Percentiles rank a stretch among this genome's conserved stretches.
Evolutionary conservation across 2,329 filamentous ascomycete genomes (phyloP).

Genomic region (Fusarium protoensiforme): DNA sequence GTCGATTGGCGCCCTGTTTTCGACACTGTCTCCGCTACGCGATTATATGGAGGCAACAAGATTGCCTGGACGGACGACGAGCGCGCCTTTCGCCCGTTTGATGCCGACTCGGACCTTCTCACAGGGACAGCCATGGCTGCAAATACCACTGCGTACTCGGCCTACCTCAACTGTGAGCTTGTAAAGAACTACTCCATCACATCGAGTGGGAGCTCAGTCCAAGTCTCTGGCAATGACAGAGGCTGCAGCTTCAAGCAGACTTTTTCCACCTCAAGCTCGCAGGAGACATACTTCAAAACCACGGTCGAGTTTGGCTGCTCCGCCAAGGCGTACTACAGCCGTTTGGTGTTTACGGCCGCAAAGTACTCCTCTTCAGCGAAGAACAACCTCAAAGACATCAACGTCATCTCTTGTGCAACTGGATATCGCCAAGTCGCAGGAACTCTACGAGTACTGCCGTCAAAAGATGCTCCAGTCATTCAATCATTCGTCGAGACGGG

Average conservation of each 20-base stretch:
- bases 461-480: background rate
- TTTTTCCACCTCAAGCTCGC: background rate
- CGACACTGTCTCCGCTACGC: conserved; percentile 13
- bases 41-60: conserved; percentile 7
- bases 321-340: conserved; percentile 14
- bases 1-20: conserved; percentile 27
- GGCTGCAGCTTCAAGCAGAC: conserved; percentile 22
- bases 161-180: conserved; percentile 14
- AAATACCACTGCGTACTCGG: conserved; percentile 13
- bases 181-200: conserved; percentile 4
- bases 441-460: background rate
- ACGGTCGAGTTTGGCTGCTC: conserved; percentile 13
- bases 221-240: conserved; percentile 7
- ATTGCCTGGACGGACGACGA: conserved; percentile 21
- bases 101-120: background rate
- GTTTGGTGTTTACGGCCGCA: conserved; percentile 12
- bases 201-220: background rate
- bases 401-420: conserved; percentile 18
- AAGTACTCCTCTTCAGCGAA: conserved; percentile 9
- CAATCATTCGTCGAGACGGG: conserved; percentile 4
- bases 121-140: background rate
- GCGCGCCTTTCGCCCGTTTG: conserved; percentile 19
- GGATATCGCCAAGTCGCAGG: conserved; percentile 12
- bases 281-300: conserved; percentile 20
- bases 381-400: conserved; percentile 7